Conservation (phyloP, 257 asterid species). For the Petrea volubilis region DNA sequence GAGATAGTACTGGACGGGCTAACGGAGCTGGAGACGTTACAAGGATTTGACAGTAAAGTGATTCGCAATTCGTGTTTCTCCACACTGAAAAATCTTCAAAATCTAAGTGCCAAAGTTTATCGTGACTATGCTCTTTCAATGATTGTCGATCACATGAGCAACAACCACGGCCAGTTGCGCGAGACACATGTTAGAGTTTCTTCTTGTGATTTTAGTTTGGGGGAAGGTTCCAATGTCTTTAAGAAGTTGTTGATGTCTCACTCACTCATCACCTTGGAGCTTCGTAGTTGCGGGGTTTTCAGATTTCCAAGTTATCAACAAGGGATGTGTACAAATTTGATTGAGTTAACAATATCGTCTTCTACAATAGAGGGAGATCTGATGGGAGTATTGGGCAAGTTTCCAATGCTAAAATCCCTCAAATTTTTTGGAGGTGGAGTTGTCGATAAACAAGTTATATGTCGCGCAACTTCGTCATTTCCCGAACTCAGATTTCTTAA, state of each 20-base stretch:
- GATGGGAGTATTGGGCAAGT: not conserved
- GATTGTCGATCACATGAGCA: not conserved
- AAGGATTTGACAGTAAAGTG: not conserved
- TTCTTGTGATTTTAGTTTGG: not conserved
- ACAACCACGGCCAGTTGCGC: not conserved
- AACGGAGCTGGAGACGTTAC: conserved; percentile 9
- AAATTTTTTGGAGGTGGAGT: not conserved
- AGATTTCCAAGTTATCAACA: conserved; percentile 5
- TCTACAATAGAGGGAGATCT: not conserved
- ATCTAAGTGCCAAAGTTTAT: fast-evolving
- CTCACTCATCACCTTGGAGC: not conserved
- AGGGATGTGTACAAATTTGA: not conserved
- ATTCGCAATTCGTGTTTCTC: not conserved
- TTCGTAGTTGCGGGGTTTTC: not conserved
- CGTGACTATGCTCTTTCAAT: not conserved
- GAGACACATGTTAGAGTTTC: not conserved
- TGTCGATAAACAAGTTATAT: not conserved
- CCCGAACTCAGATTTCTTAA: not conserved
- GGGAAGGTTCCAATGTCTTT: not conserved
- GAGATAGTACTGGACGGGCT: conserved; percentile 1
- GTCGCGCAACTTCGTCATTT: not conserved
- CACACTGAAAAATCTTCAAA: not conserved
- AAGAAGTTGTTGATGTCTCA: not conserved
- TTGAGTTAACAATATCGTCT: not conserved
- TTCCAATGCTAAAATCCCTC: not conserved